Conservation (phyloP, 805 yeast species). For the Teunomyces stri region DNA sequence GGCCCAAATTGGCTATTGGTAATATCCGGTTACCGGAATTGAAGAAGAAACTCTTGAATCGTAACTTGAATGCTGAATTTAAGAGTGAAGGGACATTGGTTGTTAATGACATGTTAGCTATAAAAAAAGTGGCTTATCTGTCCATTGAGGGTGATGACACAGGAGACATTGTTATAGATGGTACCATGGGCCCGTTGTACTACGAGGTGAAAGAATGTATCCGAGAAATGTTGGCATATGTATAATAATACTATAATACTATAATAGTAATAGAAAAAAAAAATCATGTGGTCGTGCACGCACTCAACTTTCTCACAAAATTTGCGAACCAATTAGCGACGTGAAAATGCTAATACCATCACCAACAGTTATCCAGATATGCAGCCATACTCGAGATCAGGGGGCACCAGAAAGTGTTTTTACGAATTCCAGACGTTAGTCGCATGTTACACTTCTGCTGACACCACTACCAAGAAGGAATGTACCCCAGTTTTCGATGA, state of each 20-base stretch:
- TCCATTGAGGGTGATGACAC: constrained; percentile 49
- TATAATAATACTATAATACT: constrained; percentile 29
- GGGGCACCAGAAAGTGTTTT: constrained; percentile 48
- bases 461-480: constrained; percentile 38
- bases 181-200: constrained; percentile 69
- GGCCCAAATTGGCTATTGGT: constrained; percentile 70
- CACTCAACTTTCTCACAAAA: constrained; percentile 1
- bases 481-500: constrained; percentile 45
- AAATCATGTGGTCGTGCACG: constrained; percentile 3
- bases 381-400: constrained; percentile 49
- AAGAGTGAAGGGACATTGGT: constrained; percentile 91
- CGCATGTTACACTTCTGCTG: constrained; percentile 46
- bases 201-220: constrained; percentile 74
- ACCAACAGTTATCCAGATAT: constrained; percentile 15
- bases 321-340: constrained; percentile 5
- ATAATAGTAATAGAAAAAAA: neutral
- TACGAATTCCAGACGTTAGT: constrained; percentile 45
- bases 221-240: constrained; percentile 71
- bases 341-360: constrained; percentile 3
- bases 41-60: constrained; percentile 54
- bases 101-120: constrained; percentile 72
- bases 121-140: constrained; percentile 58
- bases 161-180: constrained; percentile 85
- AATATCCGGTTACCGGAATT: constrained; percentile 82
- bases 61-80: constrained; percentile 77